Percentiles rank a stretch among this genome's conserved stretches.
These are phyloP conservation scores for Aureobasidium namibiae DNA, from an alignment of 2,329 filamentous ascomycete genomes.

Conservation along the genomic window DNA sequence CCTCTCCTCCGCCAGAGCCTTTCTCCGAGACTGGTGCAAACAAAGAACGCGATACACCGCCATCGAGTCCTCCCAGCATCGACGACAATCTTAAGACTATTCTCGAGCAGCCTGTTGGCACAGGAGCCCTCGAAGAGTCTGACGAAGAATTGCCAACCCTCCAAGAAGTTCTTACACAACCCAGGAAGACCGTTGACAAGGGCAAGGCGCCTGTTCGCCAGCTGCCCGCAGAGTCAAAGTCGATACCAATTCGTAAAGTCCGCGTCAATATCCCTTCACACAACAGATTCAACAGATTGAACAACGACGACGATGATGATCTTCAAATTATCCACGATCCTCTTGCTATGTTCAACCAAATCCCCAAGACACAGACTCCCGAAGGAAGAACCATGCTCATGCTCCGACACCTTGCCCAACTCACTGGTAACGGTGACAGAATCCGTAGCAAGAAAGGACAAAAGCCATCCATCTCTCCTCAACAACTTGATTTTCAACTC, in stretches of 20 bases:
- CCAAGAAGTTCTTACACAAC: conserved; percentile 26
- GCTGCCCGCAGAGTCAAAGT: not conserved
- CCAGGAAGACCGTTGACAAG: conserved; percentile 17
- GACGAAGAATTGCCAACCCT: conserved; percentile 33
- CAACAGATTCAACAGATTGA: not conserved
- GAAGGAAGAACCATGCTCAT: conserved; percentile 27
- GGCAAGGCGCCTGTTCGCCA: conserved; percentile 14
- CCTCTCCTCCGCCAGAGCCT: conserved; percentile 27
- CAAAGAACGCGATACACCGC: conserved; percentile 31
- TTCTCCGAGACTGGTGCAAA: conserved; percentile 56
- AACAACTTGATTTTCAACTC: conserved; percentile 61
- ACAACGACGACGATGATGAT: conserved; percentile 42
- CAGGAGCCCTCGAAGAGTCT: conserved; percentile 19
- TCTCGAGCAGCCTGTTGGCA: not conserved
- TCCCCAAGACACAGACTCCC: conserved; percentile 20
- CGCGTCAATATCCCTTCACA: conserved; percentile 7
- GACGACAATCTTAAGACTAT: not conserved
- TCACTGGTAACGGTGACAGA: conserved; percentile 24
- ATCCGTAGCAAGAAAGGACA: conserved; percentile 52
- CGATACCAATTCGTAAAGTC: not conserved
- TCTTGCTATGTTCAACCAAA: conserved; percentile 29
- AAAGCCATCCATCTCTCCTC: conserved; percentile 55
- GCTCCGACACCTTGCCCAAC: conserved; percentile 27
- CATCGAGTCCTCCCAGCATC: conserved; percentile 34
- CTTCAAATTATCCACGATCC: conserved; percentile 53